A percentile compares a stretch with the other conserved stretches of the same genome.
Conservation (phyloP, 306 rosid genomes). For the Oxytropis ochrocephala region DNA sequence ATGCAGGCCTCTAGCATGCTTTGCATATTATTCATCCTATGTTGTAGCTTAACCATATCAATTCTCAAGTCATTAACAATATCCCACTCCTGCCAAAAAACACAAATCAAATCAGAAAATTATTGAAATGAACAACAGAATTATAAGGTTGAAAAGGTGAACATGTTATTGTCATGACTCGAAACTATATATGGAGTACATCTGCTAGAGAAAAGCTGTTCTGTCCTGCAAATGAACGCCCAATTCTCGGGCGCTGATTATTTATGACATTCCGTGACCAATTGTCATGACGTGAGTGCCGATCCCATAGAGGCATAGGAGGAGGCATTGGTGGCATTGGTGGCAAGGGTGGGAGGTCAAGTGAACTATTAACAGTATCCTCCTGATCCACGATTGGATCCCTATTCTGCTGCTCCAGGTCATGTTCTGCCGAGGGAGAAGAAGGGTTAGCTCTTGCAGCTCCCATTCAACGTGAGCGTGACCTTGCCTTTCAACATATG, state of each 20-base stretch:
- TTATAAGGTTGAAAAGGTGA: neutral
- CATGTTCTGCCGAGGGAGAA: slow-evolving; percentile 51
- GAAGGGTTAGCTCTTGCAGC: slow-evolving; percentile 50
- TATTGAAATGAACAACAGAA: neutral
- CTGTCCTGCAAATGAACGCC: slow-evolving; percentile 38
- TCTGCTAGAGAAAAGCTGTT: slow-evolving; percentile 24
- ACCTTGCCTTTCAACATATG: slow-evolving; percentile 88
- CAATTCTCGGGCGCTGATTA: slow-evolving; percentile 64
- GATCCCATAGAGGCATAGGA: slow-evolving; percentile 64
- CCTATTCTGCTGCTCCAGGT: slow-evolving; percentile 41
- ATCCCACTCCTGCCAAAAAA: slow-evolving; percentile 72
- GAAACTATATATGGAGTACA: slow-evolving; percentile 12
- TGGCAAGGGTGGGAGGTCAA: slow-evolving; percentile 6
- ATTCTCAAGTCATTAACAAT: slow-evolving; percentile 78
- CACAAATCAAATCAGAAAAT: neutral
- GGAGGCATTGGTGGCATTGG: slow-evolving; percentile 58
- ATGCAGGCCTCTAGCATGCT: slow-evolving; percentile 93
- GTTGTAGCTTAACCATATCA: slow-evolving; percentile 95
- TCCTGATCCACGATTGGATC: slow-evolving; percentile 40
- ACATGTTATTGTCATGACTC: neutral
- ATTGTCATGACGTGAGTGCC: slow-evolving; percentile 48
- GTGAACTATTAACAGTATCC: slow-evolving; percentile 38
- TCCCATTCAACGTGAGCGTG: slow-evolving; percentile 67
- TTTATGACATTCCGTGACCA: slow-evolving; percentile 67
- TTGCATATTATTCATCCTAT: slow-evolving; percentile 90